Base-by-base conservation (phyloP, 805 yeast genomes). In the Spathaspora girioi region DNA sequence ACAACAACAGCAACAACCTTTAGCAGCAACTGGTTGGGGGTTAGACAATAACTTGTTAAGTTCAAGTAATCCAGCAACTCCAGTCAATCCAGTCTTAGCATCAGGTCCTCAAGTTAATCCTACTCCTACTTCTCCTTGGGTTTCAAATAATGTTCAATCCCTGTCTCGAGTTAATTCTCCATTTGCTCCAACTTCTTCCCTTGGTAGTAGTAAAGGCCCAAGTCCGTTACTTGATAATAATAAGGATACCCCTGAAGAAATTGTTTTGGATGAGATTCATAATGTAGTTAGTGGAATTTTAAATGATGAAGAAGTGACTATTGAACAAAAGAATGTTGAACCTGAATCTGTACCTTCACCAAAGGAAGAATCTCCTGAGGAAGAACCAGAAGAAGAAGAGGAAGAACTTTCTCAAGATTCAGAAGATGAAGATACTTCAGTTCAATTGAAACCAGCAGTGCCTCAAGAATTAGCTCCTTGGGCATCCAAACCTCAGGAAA, bases 391-490 rank as follows among this genome's bases (percentile, higher is more conserved):
- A 26, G 26, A 23, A 15, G 20, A 49, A 26, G 29, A 46, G 38
- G 40, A 48, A 23, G 45, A 17, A 11, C 14, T n/a, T 23, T 18
- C 50, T 15, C 32, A 23, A 14, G 46, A 38, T 17, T 14, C 23
- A 6, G 46, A 45, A n/a, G 48, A 23, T 17, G 54, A 55, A 11
- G 48, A 42, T n/a, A 48, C 46, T n/a, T 11, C 26, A 14, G 48
- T 44, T 44, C 47, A 51, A 43, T 49, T 46, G 45, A 51, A 51
- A 43, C 53, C 56, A 15, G 44, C 54, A 27, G 49, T 46, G 35
- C 47, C 49, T n/a, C 58, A 52, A 18, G 55, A 55, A 45, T 61
- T 73, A 29, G 85, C 85, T 5, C 85, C 86, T 43, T 81, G 85
- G 85, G 84, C 84, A n/a, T 53, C 61, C 1, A 59, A 63, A 19